These are phyloP conservation scores for Physaria fendleri DNA, from an alignment of 345 rosid genomes.

Conservation along the genomic window DNA sequence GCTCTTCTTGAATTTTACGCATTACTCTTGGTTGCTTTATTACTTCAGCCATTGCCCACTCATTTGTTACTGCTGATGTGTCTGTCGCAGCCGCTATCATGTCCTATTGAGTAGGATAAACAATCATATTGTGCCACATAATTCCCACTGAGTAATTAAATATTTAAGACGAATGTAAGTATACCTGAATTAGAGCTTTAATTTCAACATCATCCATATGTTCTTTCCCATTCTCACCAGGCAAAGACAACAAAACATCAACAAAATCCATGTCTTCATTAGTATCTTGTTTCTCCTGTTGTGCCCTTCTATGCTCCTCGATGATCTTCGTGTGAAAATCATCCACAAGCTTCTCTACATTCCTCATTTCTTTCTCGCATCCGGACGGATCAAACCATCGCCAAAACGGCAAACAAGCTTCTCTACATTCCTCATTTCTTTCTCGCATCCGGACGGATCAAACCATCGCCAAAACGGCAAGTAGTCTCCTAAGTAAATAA, in stretches of 20 bases:
- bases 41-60: constrained; percentile 97
- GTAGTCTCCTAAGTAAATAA: constrained; percentile 84
- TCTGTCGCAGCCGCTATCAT: constrained; percentile 98
- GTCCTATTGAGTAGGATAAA: too few relatives aligned
- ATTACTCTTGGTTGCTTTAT: constrained; percentile 74
- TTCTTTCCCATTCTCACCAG: constrained; percentile 60
- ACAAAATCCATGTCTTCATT: constrained; percentile 62
- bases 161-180: too few relatives aligned
- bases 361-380: constrained; percentile 74
- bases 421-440: constrained; percentile 74
- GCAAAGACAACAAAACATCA: constrained; percentile 71
- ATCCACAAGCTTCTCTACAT: constrained; percentile 87
- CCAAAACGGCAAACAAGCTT: constrained; percentile 88
- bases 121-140: too few relatives aligned
- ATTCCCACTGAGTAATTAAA: too few relatives aligned
- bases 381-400: constrained; percentile 83
- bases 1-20: constrained; percentile 61
- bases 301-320: constrained; percentile 52
- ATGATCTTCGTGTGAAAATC: constrained; percentile 67
- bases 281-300: not conserved
- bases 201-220: constrained; percentile 75
- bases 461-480: constrained; percentile 89
- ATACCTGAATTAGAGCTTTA: constrained; percentile 88
- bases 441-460: constrained; percentile 77
- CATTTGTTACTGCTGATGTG: constrained; percentile 90